Evolutionary conservation across 768 basidiomycete genomes (phyloP).

Genomic region (Daedaleopsis nitida): DNA sequence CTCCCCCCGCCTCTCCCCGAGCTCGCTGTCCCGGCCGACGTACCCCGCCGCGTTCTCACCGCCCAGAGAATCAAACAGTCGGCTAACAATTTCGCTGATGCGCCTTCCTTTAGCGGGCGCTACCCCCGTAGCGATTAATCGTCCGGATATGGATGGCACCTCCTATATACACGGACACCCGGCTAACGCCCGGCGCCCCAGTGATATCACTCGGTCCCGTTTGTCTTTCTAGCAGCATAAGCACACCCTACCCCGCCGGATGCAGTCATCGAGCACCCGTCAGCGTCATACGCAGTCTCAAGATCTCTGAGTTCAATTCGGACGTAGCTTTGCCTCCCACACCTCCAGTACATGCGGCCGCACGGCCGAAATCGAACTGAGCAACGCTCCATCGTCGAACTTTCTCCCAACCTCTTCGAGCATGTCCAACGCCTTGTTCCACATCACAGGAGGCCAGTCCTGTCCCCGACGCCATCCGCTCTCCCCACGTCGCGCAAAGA

Average conservation of each 20-base stretch:
- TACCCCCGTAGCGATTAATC: too few species aligned
- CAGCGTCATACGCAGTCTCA: not conserved
- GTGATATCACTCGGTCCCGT: too few species aligned
- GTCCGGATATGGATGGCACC: too few species aligned
- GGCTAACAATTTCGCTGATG: not conserved
- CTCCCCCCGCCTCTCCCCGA: not conserved
- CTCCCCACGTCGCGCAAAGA: constrained; percentile 49
- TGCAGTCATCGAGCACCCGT: not conserved
- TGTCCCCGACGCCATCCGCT: constrained; percentile 65
- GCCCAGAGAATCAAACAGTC: not conserved
- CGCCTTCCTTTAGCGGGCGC: too few species aligned
- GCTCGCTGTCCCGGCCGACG: not conserved
- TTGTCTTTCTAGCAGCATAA: too few species aligned
- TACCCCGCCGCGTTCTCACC: not conserved
- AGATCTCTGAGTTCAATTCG: constrained; percentile 33
- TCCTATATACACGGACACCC: too few species aligned
- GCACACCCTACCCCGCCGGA: too few species aligned
- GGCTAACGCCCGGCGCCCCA: too few species aligned
- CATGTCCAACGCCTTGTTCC: constrained; percentile 54
- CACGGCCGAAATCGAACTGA: constrained; percentile 50
- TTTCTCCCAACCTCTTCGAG: constrained; percentile 49
- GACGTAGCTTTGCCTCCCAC: constrained; percentile 49
- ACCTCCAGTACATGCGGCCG: constrained; percentile 48
- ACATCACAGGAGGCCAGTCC: constrained; percentile 73
- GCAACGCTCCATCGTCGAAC: constrained; percentile 58